Base-by-base conservation (phyloP, 495 filamentous ascomycete species). In the Cercophora samala region DNA sequence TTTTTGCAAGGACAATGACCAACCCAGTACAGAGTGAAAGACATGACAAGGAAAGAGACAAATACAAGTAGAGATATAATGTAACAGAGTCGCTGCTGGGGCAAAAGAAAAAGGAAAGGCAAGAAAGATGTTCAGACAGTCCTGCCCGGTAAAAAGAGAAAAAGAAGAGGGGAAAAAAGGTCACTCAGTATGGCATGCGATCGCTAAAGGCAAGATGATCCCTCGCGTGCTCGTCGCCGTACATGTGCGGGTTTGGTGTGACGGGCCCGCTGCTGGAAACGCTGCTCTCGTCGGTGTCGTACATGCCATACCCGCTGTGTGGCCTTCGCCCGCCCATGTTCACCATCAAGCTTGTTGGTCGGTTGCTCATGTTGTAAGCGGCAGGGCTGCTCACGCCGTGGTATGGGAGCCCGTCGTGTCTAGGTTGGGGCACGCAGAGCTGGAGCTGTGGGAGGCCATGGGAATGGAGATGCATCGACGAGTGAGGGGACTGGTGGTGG, bases 271-370 rank as follows among this genome's bases (percentile, higher is more conserved):
- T 79, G 42, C 77, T 74, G 1, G 73, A 32, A 29, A 81, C 74
- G 55, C 76, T 81, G 22, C 74, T 73, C 42, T 81, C 78, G n/a
- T 83, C 80, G 32, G 76, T 73, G 19, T 84, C 81, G 63, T 79
- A 83, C 68, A 80, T 76, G 22, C 79, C 81, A 64, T 83, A 84
- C 17, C 71, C 63, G 17, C 71, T 62, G 21, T 58, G 64, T 0
- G 68, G 63, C 3, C 74, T 72, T 17, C 70, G 76, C 5, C 58
- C 24, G 23, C 64, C 58, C 21, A 60, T 15, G 18, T 64, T 67
- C 63, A 59, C 61, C 37, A 61, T 64, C 59, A 56, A 65, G 60
- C 32, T 68, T 32, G 62, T 74, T 13, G 37, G 37, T 46, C 37
- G 37, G 51, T 71, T 72, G 63, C 64, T 70, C 68, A 68, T 74